Evolutionary conservation across 2,329 filamentous ascomycete genomes (phyloP), one percentile per base, ranked within the genome.

Genomic region (Cladosporium sp.): DNA sequence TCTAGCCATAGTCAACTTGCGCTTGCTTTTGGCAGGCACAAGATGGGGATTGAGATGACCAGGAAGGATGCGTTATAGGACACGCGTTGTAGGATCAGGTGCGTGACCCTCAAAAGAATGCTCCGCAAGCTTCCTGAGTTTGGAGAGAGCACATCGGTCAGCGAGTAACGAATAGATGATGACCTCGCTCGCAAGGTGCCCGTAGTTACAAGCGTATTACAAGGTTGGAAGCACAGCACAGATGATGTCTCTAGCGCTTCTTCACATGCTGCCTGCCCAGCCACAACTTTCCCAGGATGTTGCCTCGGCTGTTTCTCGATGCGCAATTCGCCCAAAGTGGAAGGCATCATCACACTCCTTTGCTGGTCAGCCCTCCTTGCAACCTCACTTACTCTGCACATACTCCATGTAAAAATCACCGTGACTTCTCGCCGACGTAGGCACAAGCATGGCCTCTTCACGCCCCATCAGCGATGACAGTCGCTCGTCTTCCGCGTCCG

Each of bases 401-500:
- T 10, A 23, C n/a, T 57, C 54, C n/a, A 57, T 39, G 54, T 34
- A 57, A 32, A 23, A 32, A 8, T 23, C 6, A 18, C 34, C 2
- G 28, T 34, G 32, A 16, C 14, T 14, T 23, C 13, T n/a, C 25
- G 16, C 51, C 25, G 18, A 28, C 13, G 23, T 28, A 34, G 54
- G 28, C 54, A 32, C 21, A 28, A 51, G 32, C 7, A 61, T 61
- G 58, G 58, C 18, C 11, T 39, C 58, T 18, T 46, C 58, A 11
- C 58, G 58, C 6, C 60, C 60, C 21, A 49, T 32, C 32, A 63
- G 60, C 49, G 60, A 63, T 3, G 60, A 63, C 28, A 43, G 60
- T 25, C 60, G 26, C 36, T 58, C 54, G 16, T 64, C 62, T 36
- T 68, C 67, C 14, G 64, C 60, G 28, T 58, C 65, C n/a, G 70